Conservation (phyloP, 345 rosid species). For the Clarkia xantiana region DNA sequence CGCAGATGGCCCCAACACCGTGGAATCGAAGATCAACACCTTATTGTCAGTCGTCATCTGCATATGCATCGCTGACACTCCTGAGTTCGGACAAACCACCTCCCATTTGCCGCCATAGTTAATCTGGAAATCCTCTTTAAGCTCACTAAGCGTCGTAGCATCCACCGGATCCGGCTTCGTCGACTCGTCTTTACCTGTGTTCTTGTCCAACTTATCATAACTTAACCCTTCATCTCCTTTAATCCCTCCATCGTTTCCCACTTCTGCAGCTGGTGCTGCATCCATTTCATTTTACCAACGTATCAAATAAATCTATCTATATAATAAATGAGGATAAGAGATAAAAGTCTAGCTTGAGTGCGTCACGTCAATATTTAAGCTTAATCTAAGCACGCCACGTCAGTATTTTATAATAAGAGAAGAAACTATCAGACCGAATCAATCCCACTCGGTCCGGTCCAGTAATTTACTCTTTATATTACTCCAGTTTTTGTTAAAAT, state of each 20-base stretch:
- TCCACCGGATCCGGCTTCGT: neutral
- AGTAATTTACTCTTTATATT: too few species aligned
- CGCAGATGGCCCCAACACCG: constrained; percentile 43
- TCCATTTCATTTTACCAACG: too few species aligned
- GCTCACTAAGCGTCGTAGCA: neutral
- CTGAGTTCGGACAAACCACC: constrained; percentile 35
- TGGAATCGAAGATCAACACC: constrained; percentile 61
- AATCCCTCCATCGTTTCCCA: constrained; percentile 6
- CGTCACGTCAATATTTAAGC: too few species aligned
- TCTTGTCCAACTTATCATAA: neutral
- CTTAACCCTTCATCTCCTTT: neutral
- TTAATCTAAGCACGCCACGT: too few species aligned
- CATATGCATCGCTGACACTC: constrained; percentile 80
- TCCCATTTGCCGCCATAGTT: constrained; percentile 45
- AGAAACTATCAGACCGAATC: too few species aligned
- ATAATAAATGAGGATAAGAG: too few species aligned
- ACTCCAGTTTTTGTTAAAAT: too few species aligned
- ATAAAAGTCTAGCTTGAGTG: too few species aligned
- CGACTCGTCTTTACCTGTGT: neutral
- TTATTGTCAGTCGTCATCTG: constrained; percentile 52
- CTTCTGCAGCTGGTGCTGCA: too few species aligned
- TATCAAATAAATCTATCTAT: too few species aligned
- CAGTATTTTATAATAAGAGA: too few species aligned
- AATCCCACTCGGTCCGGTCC: too few species aligned
- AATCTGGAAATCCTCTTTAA: constrained; percentile 1